These are phyloP conservation scores for Insectozyma bohioensis DNA, from an alignment of 1,139 yeast genomes.

Conservation along the genomic window DNA sequence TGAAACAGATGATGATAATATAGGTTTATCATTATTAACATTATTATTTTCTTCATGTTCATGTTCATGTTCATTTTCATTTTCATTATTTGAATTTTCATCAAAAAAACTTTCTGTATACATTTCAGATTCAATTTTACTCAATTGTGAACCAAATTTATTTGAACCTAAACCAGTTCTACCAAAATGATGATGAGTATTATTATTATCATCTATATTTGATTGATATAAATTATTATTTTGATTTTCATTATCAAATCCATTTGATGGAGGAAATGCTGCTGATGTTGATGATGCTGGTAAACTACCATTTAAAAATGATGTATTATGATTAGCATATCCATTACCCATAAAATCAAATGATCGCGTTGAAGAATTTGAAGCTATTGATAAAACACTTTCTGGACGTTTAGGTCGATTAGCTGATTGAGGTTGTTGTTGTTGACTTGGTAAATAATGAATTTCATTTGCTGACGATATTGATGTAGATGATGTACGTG, in stretches of 20 bases:
- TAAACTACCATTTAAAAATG: constrained; percentile 20
- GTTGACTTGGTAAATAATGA: not conserved
- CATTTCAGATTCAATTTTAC: constrained; percentile 16
- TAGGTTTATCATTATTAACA: constrained; percentile 2
- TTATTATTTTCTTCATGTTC: constrained; percentile 3
- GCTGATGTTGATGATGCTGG: constrained; percentile 28
- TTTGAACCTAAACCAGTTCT: constrained; percentile 15
- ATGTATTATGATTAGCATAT: constrained; percentile 9
- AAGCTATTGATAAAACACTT: constrained; percentile 41
- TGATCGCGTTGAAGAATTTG: constrained; percentile 35
- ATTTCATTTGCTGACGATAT: constrained; percentile 5
- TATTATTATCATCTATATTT: constrained; percentile 7
- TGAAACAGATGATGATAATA: constrained; percentile 12
- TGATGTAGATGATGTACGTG: constrained; percentile 7
- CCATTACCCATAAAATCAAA: constrained; percentile 14
- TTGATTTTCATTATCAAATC: constrained; percentile 7
- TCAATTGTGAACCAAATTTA: constrained; percentile 16
- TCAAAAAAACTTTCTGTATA: constrained; percentile 15
- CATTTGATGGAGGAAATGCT: constrained; percentile 32
- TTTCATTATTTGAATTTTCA: constrained; percentile 7
- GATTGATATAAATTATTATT: constrained; percentile 4
- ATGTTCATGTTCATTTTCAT: constrained; percentile 3
- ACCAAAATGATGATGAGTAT: constrained; percentile 15
- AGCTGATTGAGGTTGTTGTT: constrained; percentile 2
- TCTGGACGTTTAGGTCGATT: constrained; percentile 38